These are phyloP conservation scores for Chalciporus piperatus DNA, from an alignment of 768 basidiomycete genomes.

Conservation along the genomic window DNA sequence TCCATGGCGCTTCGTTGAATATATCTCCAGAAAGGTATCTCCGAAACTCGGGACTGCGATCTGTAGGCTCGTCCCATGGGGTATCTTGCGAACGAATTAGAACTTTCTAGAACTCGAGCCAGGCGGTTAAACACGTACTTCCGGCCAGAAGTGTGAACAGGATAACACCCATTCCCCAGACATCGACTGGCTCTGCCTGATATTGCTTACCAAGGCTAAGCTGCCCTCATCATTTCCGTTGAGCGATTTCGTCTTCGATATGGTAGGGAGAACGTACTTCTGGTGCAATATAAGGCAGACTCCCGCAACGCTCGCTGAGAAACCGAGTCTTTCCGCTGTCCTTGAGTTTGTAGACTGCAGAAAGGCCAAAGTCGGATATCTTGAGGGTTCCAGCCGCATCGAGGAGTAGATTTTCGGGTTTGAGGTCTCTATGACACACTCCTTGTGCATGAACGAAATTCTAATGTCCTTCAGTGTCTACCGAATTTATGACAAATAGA, in stretches of 20 bases:
- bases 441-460: constrained; percentile 84
- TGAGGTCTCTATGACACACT: constrained; percentile 94
- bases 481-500: not conserved
- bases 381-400: constrained; percentile 83
- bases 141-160: constrained; percentile 88
- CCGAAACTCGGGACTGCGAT: constrained; percentile 73
- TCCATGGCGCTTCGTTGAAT: constrained; percentile 79
- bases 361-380: constrained; percentile 94
- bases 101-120: not conserved
- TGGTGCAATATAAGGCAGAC: constrained; percentile 91
- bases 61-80: constrained; percentile 95
- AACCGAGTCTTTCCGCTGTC: constrained; percentile 71
- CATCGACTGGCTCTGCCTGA: constrained; percentile 88
- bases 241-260: not conserved
- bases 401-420: constrained; percentile 93
- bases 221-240: constrained; percentile 35
- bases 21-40: constrained; percentile 73
- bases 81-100: constrained; percentile 58
- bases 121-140: constrained; percentile 51
- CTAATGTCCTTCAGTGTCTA: constrained; percentile 36
- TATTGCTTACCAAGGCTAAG: constrained; percentile 68
- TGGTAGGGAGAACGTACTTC: constrained; percentile 54
- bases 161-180: constrained; percentile 96
- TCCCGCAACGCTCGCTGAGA: constrained; percentile 84
- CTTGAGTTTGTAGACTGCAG: constrained; percentile 85